Percentiles rank a stretch among this genome's conserved stretches.
These are phyloP conservation scores for Oehlia diaphana DNA, from an alignment of 192 early-diverging fungal species.

Conservation along the genomic window DNA sequence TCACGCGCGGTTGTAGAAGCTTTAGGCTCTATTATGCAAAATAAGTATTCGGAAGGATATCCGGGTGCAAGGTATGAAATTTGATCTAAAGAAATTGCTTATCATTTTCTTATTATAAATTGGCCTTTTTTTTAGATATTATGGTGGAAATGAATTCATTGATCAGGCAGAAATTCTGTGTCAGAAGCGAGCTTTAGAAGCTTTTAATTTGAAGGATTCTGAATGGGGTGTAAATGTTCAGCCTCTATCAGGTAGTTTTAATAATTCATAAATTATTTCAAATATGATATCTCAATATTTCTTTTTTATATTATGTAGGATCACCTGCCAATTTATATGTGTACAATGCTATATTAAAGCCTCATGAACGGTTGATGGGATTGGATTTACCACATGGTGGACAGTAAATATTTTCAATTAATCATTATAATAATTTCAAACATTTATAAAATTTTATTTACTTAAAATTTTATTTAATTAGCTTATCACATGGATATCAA, in stretches of 20 bases:
- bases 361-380: constrained; percentile 98
- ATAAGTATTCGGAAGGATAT: constrained; percentile 99
- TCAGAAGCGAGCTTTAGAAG: constrained; percentile 93
- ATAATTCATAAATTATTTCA: no score
- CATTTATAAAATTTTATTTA: background rate
- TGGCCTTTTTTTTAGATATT: constrained; percentile 64
- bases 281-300: constrained; percentile 1
- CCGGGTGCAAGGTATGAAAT: constrained; percentile 73
- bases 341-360: constrained; percentile 92
- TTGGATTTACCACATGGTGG: constrained; percentile 97
- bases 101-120: background rate
- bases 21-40: constrained; percentile 97
- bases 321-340: constrained; percentile 98
- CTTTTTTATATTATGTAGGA: constrained; percentile 42
- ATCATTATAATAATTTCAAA: background rate
- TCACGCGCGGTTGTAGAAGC: constrained; percentile 94
- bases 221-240: constrained; percentile 99
- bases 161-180: constrained; percentile 93
- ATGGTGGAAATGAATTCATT: constrained; percentile 99
- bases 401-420: constrained; percentile 64
- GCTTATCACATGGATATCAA: constrained; percentile 98
- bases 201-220: constrained; percentile 76
- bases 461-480: constrained; percentile 30
- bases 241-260: constrained; percentile 71
- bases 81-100: background rate